These are phyloP conservation scores for Brettanomyces nanus DNA, from an alignment of 805 yeast genomes.

Conservation along the genomic window DNA sequence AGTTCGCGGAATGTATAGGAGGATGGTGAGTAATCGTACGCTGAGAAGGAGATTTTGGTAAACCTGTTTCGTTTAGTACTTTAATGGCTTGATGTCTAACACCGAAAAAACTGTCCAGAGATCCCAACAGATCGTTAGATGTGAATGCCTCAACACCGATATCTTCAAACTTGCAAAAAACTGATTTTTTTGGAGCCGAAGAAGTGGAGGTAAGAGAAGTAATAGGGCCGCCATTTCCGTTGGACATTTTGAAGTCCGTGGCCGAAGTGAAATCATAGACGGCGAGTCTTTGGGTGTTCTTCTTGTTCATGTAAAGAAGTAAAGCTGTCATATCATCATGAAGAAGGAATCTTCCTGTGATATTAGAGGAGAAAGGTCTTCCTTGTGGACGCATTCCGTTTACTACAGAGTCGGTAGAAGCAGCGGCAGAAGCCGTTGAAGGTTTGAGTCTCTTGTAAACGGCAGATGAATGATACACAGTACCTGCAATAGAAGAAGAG, in stretches of 20 bases:
- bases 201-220: not conserved
- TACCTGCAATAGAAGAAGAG: conserved; percentile 17
- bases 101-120: conserved; percentile 6
- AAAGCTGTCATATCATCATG: conserved; percentile 20
- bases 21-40: conserved; percentile 2
- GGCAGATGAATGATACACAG: conserved; percentile 19
- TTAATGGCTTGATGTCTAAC: conserved; percentile 4
- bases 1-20: no score
- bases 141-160: conserved; percentile 5
- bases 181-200: not conserved
- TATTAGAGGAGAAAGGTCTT: conserved; percentile 25
- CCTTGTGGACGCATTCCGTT: conserved; percentile 23
- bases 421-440: conserved; percentile 4
- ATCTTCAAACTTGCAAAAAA: conserved; percentile 6
- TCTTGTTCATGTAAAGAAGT: conserved; percentile 19
- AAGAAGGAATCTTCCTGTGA: conserved; percentile 22
- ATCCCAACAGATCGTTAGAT: conserved; percentile 4
- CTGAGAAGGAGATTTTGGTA: not conserved
- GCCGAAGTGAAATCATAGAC: conserved; percentile 12
- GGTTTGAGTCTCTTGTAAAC: conserved; percentile 19
- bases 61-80: not conserved
- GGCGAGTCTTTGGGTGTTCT: conserved; percentile 12
- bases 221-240: not conserved
- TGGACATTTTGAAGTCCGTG: not conserved
- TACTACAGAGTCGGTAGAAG: conserved; percentile 1